These are phyloP conservation scores for Mycena chlorophos DNA, from an alignment of 768 basidiomycete species.

Conservation along the genomic window DNA sequence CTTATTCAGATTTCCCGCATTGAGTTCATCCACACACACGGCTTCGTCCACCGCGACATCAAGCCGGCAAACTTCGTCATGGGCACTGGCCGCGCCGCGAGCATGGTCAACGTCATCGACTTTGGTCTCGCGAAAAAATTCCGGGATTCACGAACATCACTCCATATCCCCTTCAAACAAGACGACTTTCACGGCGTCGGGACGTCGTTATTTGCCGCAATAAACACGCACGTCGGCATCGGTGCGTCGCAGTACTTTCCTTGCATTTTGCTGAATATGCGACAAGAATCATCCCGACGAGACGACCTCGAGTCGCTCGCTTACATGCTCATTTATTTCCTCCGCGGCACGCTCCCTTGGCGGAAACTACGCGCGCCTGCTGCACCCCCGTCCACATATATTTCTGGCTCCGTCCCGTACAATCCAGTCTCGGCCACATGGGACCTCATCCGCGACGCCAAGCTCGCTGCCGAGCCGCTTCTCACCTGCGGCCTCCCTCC, in stretches of 20 bases:
- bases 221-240: slow-evolving; percentile 74
- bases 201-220: slow-evolving; percentile 71
- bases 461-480: slow-evolving; percentile 62
- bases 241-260: slow-evolving; percentile 43
- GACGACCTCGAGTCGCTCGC: slow-evolving; percentile 81
- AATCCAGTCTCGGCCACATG: slow-evolving; percentile 69
- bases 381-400: slow-evolving; percentile 23
- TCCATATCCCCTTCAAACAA: slow-evolving; percentile 72
- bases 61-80: slow-evolving; percentile 99
- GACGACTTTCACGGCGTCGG: slow-evolving; percentile 79
- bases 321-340: slow-evolving; percentile 82
- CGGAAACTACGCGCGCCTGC: slow-evolving; percentile 63
- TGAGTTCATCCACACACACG: slow-evolving; percentile 94
- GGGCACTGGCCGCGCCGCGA: slow-evolving; percentile 60
- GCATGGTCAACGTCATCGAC: slow-evolving; percentile 89
- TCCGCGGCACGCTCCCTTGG: slow-evolving; percentile 79
- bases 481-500: slow-evolving; percentile 76
- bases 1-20: slow-evolving; percentile 85
- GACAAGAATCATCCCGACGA: slow-evolving; percentile 67
- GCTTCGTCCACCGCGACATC: slow-evolving; percentile 94
- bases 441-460: slow-evolving; percentile 75
- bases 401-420: slow-evolving; percentile 28
- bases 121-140: slow-evolving; percentile 84
- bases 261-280: slow-evolving; percentile 9
- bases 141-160: slow-evolving; percentile 61